Evolutionary conservation across 805 yeast species (phyloP), one percentile per base, ranked within the genome.

Genomic region (Candida khao-thaluensis): DNA sequence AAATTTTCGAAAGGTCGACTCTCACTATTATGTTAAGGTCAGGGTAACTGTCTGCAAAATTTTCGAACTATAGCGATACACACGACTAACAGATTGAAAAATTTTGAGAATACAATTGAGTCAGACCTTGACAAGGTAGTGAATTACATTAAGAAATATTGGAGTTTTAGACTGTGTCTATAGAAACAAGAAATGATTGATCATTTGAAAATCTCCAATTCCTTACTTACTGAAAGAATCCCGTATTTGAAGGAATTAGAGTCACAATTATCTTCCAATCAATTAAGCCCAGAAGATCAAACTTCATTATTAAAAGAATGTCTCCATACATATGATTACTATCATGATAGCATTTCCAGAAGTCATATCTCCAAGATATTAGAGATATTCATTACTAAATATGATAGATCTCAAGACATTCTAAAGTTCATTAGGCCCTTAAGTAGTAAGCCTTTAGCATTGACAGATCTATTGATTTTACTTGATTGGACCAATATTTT

Each of bases 391-490:
- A 35, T 40, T n/a, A n/a, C 7, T 7, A 25, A 25, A 10, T 10
- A 17, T 9, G 54, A 57, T 7, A 49, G 52, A 14, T 58, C 76
- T 18, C 46, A 72, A 7, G 47, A 54, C 7, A 71, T 72, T 38
- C 45, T 57, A 18, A 65, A 62, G 23, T 76, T 66, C 49, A 63
- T 79, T 30, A 40, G 56, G 15, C 45, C 47, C 8, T 22, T 43
- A 17, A 26, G 43, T n/a, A 20, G 27, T 9, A 33, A 36, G 11
- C 31, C 46, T 20, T 65, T 73, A 42, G 84, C 91, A 1, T 55
- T 73, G 4, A 64, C 76, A 2, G 86, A 79, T 56, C 64, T 80
- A 43, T 54, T 79, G 46, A 71, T 81, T 20, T 57, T 84, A 17
- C 61, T 84, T 28, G 67, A 69, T 12, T 84, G 90, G 89, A 20